Evolutionary conservation across 73 alveolate species (phyloP).

Genomic region (Tetrahymena malaccensis): DNA sequence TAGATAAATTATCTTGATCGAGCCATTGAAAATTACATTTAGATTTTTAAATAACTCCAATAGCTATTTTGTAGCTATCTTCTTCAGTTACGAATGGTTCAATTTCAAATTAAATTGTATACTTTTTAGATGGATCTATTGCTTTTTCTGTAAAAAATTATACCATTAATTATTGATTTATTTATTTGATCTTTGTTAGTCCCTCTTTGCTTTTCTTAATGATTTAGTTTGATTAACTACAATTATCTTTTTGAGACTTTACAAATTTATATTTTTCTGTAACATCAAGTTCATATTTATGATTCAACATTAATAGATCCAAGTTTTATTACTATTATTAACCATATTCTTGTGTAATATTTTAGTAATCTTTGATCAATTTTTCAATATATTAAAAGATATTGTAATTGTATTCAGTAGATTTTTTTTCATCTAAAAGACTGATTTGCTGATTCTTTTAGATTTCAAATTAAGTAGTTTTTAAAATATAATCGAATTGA

Average conservation of each 20-base stretch:
- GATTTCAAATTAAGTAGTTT: not conserved
- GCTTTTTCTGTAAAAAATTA: not conserved
- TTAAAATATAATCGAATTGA: not conserved
- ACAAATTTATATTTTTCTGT: not conserved
- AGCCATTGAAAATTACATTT: not conserved
- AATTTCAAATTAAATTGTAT: not conserved
- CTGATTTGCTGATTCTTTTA: not conserved
- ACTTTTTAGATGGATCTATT: not conserved
- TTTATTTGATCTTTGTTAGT: not conserved
- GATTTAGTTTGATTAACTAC: not conserved
- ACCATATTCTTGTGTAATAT: not conserved
- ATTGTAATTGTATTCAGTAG: not conserved
- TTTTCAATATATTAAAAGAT: not conserved
- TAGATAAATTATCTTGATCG: too few species aligned
- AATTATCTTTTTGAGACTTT: not conserved
- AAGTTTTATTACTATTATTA: too few species aligned
- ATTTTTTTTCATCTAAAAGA: not conserved
- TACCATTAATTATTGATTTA: not conserved
- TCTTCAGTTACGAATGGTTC: not conserved
- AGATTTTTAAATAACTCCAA: not conserved
- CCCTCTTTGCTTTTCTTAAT: not conserved
- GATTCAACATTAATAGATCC: not conserved
- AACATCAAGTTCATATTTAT: not conserved
- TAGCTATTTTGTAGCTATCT: not conserved
- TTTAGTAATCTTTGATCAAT: not conserved